phyloP scores from a whole-genome alignment of 805 yeast genomes.

The Wickerhamiella bombiphila region DNA sequence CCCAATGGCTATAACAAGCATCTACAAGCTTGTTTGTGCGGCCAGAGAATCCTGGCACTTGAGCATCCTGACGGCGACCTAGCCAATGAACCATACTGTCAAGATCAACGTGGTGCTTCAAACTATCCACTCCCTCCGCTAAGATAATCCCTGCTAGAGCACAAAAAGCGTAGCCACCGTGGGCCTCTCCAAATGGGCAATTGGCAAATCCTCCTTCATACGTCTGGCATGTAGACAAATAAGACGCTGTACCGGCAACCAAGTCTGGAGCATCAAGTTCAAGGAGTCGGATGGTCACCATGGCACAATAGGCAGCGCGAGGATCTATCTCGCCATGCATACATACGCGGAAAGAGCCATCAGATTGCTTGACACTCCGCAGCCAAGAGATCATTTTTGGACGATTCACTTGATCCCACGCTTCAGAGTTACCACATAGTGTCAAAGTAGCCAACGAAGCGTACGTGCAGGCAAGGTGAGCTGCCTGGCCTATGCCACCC shows the following conservation, averaged over 20 bases:
- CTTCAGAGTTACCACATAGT: slow-evolving; percentile 29
- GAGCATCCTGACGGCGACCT: slow-evolving; percentile 39
- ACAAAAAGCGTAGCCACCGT: slow-evolving; percentile 94
- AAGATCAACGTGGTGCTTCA: slow-evolving; percentile 31
- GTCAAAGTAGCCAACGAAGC: slow-evolving; percentile 58
- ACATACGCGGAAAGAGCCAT: slow-evolving; percentile 73
- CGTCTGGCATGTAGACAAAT: slow-evolving; percentile 63
- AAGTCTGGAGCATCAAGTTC: slow-evolving; percentile 40
- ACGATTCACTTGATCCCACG: slow-evolving; percentile 34
- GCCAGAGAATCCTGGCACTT: slow-evolving; percentile 85
- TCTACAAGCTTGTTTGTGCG: slow-evolving; percentile 88
- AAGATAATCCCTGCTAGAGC: slow-evolving; percentile 52
- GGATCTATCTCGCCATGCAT: slow-evolving; percentile 65
- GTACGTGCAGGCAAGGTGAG: slow-evolving; percentile 76
- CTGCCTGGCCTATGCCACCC: slow-evolving; percentile 71
- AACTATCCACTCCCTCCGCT: slow-evolving; percentile 24
- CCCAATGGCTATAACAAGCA: slow-evolving; percentile 94
- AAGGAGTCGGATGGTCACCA: slow-evolving; percentile 34
- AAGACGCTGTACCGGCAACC: slow-evolving; percentile 35
- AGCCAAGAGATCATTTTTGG: slow-evolving; percentile 47
- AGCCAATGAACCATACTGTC: slow-evolving; percentile 49
- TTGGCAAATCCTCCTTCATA: slow-evolving; percentile 96
- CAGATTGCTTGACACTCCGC: slow-evolving; percentile 39
- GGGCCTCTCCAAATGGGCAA: slow-evolving; percentile 74
- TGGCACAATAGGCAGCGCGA: slow-evolving; percentile 74